Evolutionary conservation across 2,329 filamentous ascomycete species (phyloP).

Genomic region (Aspergillus sp.): DNA sequence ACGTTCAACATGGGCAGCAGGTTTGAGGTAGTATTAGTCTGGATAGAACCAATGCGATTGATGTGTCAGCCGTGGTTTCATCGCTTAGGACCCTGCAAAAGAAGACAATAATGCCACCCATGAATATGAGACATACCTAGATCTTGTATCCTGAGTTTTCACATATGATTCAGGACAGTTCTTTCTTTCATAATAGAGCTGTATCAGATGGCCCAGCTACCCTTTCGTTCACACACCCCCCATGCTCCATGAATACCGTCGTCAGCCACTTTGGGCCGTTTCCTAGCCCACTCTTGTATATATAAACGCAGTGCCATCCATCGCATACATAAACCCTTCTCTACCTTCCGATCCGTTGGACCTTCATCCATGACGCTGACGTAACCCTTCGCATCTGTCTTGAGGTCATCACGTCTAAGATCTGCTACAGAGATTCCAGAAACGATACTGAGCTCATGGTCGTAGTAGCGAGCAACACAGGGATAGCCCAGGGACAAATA

Average conservation of each 20-base stretch:
- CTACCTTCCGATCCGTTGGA: slow-evolving; percentile 52
- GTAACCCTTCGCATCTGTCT: slow-evolving; percentile 69
- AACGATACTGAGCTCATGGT: slow-evolving; percentile 82
- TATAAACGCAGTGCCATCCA: slow-evolving; percentile 85
- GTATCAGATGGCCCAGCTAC: slow-evolving; percentile 64
- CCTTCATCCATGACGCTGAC: slow-evolving; percentile 54
- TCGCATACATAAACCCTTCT: slow-evolving; percentile 60
- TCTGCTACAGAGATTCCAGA: slow-evolving; percentile 68
- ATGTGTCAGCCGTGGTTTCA: neutral
- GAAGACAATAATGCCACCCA: too few species aligned
- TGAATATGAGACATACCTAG: too few species aligned
- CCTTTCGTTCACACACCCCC: slow-evolving; percentile 60
- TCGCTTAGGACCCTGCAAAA: neutral
- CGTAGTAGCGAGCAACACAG: slow-evolving; percentile 77
- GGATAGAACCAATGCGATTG: neutral
- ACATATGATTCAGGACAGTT: neutral
- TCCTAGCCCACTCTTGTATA: slow-evolving; percentile 84
- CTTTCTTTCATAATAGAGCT: neutral
- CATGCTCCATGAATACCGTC: slow-evolving; percentile 60
- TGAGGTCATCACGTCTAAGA: slow-evolving; percentile 70
- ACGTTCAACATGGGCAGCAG: neutral
- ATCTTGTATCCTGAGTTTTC: neutral
- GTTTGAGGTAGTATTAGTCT: neutral
- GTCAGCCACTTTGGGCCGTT: slow-evolving; percentile 71
- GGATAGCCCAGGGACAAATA: slow-evolving; percentile 93